phyloP scores from a whole-genome alignment of 176 grass and related monocot genomes.

The Aechmea fasciata region DNA sequence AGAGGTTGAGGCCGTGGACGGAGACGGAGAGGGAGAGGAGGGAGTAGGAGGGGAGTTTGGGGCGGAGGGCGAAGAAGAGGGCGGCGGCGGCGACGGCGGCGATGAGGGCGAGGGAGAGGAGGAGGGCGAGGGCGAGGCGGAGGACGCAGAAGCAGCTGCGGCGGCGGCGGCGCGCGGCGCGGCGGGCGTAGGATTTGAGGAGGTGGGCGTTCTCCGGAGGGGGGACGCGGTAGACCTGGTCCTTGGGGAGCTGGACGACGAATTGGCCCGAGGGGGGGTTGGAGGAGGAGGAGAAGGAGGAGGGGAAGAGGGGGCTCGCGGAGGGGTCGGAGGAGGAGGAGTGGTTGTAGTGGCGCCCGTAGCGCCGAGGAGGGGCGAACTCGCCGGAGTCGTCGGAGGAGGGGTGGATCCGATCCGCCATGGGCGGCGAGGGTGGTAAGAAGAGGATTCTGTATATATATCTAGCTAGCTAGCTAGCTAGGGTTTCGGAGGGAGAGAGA shows the following conservation, averaged over 20 bases:
- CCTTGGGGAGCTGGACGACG: not conserved
- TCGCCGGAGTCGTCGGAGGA: conserved; percentile 9
- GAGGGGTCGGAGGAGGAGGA: conserved; percentile 19
- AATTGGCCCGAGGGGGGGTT: conserved; percentile 7
- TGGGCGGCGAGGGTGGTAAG: not conserved
- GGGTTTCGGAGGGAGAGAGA: too few species aligned
- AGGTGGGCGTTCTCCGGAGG: conserved; percentile 38
- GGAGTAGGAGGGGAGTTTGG: conserved; percentile 54
- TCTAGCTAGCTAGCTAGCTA: not conserved
- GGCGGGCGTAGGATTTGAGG: conserved; percentile 31
- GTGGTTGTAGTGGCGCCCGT: not conserved
- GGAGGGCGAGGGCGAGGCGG: not conserved
- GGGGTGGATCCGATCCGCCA: conserved; percentile 13
- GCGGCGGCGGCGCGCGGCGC: conserved; percentile 30
- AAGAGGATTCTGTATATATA: not conserved
- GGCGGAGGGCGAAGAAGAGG: conserved; percentile 53
- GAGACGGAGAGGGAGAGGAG: conserved; percentile 43
- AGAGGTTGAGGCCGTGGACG: conserved; percentile 32
- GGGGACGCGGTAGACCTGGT: conserved; percentile 3
- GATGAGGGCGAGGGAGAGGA: conserved; percentile 23
- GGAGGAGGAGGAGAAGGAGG: not conserved
- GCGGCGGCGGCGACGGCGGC: conserved; percentile 12
- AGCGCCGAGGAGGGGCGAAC: not conserved
- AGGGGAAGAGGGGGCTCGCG: conserved; percentile 26
- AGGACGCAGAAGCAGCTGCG: conserved; percentile 22